Evolutionary conservation across 2,329 filamentous ascomycete species (phyloP).

Genomic region (Xylaria sp.): DNA sequence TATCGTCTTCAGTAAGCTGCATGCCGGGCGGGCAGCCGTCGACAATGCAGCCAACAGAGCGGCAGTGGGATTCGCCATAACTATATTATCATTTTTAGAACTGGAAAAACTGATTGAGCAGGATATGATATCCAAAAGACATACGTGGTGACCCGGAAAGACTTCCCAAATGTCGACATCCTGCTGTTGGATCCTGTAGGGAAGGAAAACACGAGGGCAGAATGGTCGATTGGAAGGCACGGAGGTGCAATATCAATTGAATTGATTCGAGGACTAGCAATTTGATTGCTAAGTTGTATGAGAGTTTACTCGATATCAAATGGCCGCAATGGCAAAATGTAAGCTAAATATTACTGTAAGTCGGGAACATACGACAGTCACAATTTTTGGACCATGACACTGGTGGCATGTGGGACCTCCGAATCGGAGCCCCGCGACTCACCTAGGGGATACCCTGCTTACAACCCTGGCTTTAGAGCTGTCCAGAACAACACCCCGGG

Average conservation of each 20-base stretch:
- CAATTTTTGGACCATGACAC: slow-evolving; percentile 22
- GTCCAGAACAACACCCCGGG: background rate
- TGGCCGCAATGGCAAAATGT: background rate
- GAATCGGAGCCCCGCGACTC: slow-evolving; percentile 25
- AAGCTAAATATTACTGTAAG: background rate
- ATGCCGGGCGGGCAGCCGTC: slow-evolving; percentile 92
- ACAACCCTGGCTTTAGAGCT: background rate
- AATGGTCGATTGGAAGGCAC: background rate
- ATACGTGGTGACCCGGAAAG: slow-evolving; percentile 85
- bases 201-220: too few species aligned
- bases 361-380: background rate
- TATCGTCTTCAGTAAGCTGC: slow-evolving; percentile 83
- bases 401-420: slow-evolving; percentile 29
- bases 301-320: background rate
- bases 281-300: background rate
- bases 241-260: background rate
- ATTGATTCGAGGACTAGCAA: background rate
- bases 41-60: slow-evolving; percentile 92
- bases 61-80: slow-evolving; percentile 90
- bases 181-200: slow-evolving; percentile 43
- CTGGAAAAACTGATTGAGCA: slow-evolving; percentile 26
- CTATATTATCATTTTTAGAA: slow-evolving; percentile 50
- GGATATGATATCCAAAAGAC: slow-evolving; percentile 45
- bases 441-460: background rate
- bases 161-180: slow-evolving; percentile 89